A percentile compares a stretch with the other conserved stretches of the same genome.
phyloP scores from a whole-genome alignment of 129 eudicot genomes.

The Erigeron canadensis region DNA sequence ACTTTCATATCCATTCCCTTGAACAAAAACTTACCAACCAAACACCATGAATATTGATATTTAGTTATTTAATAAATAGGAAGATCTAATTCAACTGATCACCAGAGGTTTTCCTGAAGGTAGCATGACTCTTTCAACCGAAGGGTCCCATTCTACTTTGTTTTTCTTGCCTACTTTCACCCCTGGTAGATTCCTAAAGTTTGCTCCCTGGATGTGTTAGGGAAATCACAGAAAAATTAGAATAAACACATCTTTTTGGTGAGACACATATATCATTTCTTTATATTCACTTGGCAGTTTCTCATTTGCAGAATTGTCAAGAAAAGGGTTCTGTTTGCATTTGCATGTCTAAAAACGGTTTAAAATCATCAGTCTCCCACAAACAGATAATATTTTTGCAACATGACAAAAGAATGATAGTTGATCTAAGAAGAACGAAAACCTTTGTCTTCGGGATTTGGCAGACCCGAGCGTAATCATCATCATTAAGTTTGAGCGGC shows the following conservation, averaged over 20 bases:
- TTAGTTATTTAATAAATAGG: not conserved
- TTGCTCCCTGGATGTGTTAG: conserved; percentile 56
- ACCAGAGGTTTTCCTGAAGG: conserved; percentile 75
- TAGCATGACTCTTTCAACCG: conserved; percentile 37
- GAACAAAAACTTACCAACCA: no score
- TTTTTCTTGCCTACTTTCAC: conserved; percentile 44
- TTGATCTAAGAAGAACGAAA: not conserved
- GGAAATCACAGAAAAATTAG: not conserved
- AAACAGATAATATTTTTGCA: not conserved
- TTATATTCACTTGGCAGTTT: no score
- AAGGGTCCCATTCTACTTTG: conserved; percentile 47
- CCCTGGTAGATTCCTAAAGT: conserved; percentile 62
- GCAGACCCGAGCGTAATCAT: conserved; percentile 60
- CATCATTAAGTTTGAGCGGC: conserved; percentile 48
- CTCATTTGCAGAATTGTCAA: no score
- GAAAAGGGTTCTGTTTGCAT: no score
- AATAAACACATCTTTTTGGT: no score
- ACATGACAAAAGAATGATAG: not conserved
- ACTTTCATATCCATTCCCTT: no score
- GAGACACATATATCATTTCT: no score
- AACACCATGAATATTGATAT: not conserved
- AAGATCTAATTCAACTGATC: not conserved
- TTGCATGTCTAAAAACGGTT: not conserved
- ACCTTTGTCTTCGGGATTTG: conserved; percentile 57
- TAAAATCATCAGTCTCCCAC: no score